Conservation (phyloP, 352 stramenopile species). For the Globisporangium orthogonon region DNA sequence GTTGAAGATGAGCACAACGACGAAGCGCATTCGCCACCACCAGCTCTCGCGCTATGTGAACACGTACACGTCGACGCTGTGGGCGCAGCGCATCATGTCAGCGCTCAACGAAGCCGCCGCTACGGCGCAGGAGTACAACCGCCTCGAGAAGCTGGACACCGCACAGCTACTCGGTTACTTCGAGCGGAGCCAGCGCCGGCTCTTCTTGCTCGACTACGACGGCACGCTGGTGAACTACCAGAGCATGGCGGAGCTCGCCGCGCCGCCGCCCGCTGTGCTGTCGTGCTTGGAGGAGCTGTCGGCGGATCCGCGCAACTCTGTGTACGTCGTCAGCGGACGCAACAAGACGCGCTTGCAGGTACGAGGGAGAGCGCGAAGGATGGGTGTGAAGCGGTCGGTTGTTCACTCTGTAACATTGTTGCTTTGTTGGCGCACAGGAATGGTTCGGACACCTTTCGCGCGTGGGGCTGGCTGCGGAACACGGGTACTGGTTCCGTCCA, state of each 20-base stretch:
- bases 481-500: conserved; percentile 78
- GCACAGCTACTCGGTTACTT: conserved; percentile 80
- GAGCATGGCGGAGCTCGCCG: conserved; percentile 67
- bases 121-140: conserved; percentile 80
- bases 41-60: conserved; percentile 84
- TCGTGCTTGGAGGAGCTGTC: conserved; percentile 64
- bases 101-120: conserved; percentile 69
- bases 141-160: conserved; percentile 81
- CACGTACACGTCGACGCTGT: conserved; percentile 86
- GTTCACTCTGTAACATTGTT: not conserved
- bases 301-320: conserved; percentile 66
- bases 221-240: conserved; percentile 78
- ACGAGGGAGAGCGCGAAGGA: not conserved
- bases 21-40: conserved; percentile 83
- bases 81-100: conserved; percentile 81
- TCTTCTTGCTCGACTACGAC: conserved; percentile 86
- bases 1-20: conserved; percentile 82
- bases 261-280: conserved; percentile 45
- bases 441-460: conserved; percentile 80
- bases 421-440: conserved; percentile 26
- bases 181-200: conserved; percentile 67
- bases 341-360: conserved; percentile 67
- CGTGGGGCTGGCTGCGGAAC: conserved; percentile 69
- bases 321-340: conserved; percentile 82
- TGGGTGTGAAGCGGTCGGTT: not conserved